Base-by-base conservation (phyloP, 495 filamentous ascomycete species). In the Penicillium cinerascens region DNA sequence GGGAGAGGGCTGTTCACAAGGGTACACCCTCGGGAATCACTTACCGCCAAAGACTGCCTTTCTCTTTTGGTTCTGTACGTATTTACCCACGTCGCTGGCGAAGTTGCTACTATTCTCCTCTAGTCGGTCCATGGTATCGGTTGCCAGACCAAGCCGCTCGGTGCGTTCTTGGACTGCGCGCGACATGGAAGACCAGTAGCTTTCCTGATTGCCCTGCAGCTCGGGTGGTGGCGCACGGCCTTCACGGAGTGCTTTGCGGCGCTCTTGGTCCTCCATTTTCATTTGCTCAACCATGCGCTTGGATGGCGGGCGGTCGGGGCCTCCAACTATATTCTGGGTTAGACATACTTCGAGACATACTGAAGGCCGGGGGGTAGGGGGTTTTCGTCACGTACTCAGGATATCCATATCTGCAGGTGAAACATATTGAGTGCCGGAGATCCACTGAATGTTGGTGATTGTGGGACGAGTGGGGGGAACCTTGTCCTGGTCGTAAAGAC, bases 381-480 rank as follows among this genome's bases (percentile, higher is more conserved):
- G n/a, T n/a, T n/a, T 40, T 21, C 2, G 18, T 40, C 18, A 69
- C 71, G 43, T 68, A 78, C 75, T 93, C 33, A 97, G 69, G 7
- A 95, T 66, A 57, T 97, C 93, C 72, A 98, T 82, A 65, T 98
- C 95, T n/a, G 85, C 75, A 13, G 89, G 86, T 16, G 88, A 88
- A 29, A 98, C 77, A 54, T 95, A 88, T 68, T 96, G 92, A 11
- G 95, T 97, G 1, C 93, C 95, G 0, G 91, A 85, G 36, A 98
- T 89, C 93, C 93, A 98, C 67, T 96, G 89, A 18, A 98, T 64
- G 56, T 93, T 96, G 8, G 88, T 92, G 42, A 98, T 98, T 1
- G 92, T 96, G n/a, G 93, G 95, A 26, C 93, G 81, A 13, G 88
- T 78, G 3, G 92, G 93, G 15, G 87, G 76, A 13, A 78, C 59